A percentile compares a stretch with the other conserved stretches of the same genome.
These are phyloP conservation scores for Hirsutella thompsonii DNA, from an alignment of 2,329 filamentous ascomycete genomes.

Conservation along the genomic window DNA sequence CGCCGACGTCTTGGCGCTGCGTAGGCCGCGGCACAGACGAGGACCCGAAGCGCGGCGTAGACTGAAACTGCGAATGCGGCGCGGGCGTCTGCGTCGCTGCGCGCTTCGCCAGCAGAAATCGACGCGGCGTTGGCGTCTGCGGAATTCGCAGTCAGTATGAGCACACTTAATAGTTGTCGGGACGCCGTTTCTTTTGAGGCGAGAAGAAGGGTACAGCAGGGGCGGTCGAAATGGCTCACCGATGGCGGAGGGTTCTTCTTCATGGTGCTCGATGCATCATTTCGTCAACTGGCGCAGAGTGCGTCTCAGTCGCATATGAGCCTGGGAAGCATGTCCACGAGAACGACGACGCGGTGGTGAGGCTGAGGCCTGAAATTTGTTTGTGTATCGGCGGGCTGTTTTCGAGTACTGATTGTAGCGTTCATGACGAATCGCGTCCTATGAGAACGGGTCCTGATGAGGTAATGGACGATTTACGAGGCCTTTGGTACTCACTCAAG, in stretches of 20 bases:
- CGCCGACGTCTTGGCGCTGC: constrained; percentile 12
- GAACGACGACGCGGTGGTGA: too few species aligned
- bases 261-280: constrained; percentile 8
- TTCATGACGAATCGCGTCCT: too few species aligned
- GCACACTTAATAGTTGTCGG: too few species aligned
- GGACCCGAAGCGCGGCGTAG: constrained; percentile 24
- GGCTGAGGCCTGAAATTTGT: too few species aligned
- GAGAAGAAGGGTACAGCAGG: too few species aligned
- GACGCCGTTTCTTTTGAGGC: too few species aligned
- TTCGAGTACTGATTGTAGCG: too few species aligned
- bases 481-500: too few species aligned
- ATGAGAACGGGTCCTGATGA: too few species aligned
- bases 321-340: neutral
- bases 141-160: too few species aligned
- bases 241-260: constrained; percentile 9
- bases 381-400: too few species aligned
- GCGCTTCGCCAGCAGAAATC: constrained; percentile 23
- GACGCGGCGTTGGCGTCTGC: constrained; percentile 25
- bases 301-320: neutral
- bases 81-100: constrained; percentile 19
- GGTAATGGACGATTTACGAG: too few species aligned
- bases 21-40: constrained; percentile 17
- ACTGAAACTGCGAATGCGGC: constrained; percentile 19
- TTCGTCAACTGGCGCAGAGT: neutral
- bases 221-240: neutral